Evolutionary conservation across 306 rosid genomes (phyloP).

Genomic region (Dalbergia oliveri): DNA sequence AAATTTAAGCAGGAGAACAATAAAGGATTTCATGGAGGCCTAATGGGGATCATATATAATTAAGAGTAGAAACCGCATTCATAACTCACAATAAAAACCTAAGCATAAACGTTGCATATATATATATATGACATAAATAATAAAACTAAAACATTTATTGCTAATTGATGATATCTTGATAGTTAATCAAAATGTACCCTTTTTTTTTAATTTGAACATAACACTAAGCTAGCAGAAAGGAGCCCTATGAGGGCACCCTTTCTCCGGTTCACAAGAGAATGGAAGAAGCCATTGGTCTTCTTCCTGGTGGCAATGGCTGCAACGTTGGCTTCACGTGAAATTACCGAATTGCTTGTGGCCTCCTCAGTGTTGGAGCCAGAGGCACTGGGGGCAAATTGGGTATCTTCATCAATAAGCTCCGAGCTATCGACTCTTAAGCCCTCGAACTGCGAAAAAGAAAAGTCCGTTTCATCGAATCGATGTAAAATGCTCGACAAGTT

Average conservation of each 20-base stretch:
- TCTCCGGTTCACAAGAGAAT: conserved; percentile 75
- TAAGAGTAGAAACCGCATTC: not conserved
- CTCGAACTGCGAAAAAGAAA: conserved; percentile 83
- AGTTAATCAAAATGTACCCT: not conserved
- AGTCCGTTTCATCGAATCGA: conserved; percentile 73
- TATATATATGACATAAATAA: conserved; percentile 16
- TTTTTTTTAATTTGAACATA: not conserved
- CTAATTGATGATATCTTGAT: conserved; percentile 31
- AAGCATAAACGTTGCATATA: not conserved
- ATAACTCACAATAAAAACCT: not conserved
- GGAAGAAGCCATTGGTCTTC: conserved; percentile 58
- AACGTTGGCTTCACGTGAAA: conserved; percentile 46
- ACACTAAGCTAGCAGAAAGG: conserved; percentile 66
- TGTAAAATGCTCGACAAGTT: conserved; percentile 67
- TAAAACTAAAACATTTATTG: conserved; percentile 40
- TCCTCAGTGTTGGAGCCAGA: conserved; percentile 74
- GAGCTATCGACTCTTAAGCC: conserved; percentile 78
- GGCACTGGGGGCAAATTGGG: conserved; percentile 59
- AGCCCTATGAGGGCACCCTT: conserved; percentile 97
- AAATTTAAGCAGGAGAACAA: no score
- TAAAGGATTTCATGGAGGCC: no score
- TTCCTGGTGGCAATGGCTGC: conserved; percentile 29
- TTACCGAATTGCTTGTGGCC: conserved; percentile 65
- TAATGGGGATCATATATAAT: no score
- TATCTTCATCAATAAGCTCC: conserved; percentile 71